Base-by-base conservation (phyloP, 768 basidiomycete genomes). In the Pleurotus sapidus region DNA sequence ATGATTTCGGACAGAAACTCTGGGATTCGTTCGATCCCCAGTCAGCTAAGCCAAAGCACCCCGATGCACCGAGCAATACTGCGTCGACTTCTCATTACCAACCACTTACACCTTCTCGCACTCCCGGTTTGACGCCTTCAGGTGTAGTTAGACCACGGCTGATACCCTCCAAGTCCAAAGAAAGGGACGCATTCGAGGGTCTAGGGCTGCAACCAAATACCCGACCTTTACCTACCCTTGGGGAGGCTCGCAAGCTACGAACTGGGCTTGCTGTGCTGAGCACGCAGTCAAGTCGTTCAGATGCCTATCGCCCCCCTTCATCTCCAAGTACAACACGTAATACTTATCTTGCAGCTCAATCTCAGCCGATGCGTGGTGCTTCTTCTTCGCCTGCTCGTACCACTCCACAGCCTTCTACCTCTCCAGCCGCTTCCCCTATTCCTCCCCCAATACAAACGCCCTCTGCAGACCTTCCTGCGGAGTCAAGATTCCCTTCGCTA, bases 401-500 rank as follows among this genome's bases (percentile, higher is more conserved):
- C 30, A 34, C 30, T 34, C 51, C 18, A 25, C 51, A 54, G 15
- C 27, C 38, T 45, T 57, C 42, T 18, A 50, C 55, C 59, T 60
- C 37, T 57, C 57, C 56, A 56, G 54, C 8, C 55, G 54, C 51
- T 23, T 38, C 39, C 12, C 39, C 51, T 54, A 37, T 37, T 5
- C 39, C 51, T 18, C 68, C 67, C 18, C 67, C 77, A 57, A 67
- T 65, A 15, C 74, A 73, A 40, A 64, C 66, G 40, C 23, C 25
- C 9, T 54, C 51, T 11, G 75, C 78, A 18, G 75, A 78, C 27
- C 67, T 79, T 20, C 74, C 80, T 43, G 81, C 77, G 15, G 93
- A 95, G 69, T 79, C 84, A 27, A 80, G 91, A 53, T 97, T 91
- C 69, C 95, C 95, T 0, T 90, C 95, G 0, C 73, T 97, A 42